phyloP scores from a whole-genome alignment of 1,284 basidiomycete genomes.

The Naganishia cerealis region DNA sequence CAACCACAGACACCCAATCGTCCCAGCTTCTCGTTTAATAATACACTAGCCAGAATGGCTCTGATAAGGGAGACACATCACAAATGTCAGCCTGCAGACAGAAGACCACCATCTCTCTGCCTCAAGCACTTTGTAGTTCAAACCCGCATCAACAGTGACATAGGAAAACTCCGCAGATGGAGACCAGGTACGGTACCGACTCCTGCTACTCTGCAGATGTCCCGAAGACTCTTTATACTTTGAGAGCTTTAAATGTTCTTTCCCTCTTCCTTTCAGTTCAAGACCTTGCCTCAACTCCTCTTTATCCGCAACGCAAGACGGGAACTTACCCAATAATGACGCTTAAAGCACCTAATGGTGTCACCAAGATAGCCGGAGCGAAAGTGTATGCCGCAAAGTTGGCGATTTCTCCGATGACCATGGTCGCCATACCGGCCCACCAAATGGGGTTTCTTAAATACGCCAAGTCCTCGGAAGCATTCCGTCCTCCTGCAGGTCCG shows the following conservation, averaged over 20 bases:
- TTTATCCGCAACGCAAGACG: background rate
- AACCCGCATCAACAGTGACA: too few species aligned
- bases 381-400: constrained; percentile 99
- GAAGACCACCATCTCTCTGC: background rate
- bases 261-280: too few species aligned
- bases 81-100: background rate
- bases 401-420: constrained; percentile 91
- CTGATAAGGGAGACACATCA: constrained; percentile 54
- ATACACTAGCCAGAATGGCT: constrained; percentile 86
- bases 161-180: too few species aligned
- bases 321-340: constrained; percentile 86
- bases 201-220: too few species aligned
- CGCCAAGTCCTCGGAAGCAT: constrained; percentile 71
- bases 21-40: constrained; percentile 90
- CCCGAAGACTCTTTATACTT: background rate
- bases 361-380: constrained; percentile 94
- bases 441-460: constrained; percentile 93
- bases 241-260: background rate
- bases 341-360: constrained; percentile 89
- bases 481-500: constrained; percentile 2
- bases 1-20: constrained; percentile 91
- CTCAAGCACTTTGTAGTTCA: background rate
- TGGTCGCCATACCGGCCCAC: constrained; percentile 94
- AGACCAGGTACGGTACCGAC: too few species aligned
- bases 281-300: background rate